A percentile compares a stretch with the other conserved stretches of the same genome.
These are phyloP conservation scores for Gossypium gossypioides DNA, from an alignment of 441 rosid genomes.

Conservation along the genomic window DNA sequence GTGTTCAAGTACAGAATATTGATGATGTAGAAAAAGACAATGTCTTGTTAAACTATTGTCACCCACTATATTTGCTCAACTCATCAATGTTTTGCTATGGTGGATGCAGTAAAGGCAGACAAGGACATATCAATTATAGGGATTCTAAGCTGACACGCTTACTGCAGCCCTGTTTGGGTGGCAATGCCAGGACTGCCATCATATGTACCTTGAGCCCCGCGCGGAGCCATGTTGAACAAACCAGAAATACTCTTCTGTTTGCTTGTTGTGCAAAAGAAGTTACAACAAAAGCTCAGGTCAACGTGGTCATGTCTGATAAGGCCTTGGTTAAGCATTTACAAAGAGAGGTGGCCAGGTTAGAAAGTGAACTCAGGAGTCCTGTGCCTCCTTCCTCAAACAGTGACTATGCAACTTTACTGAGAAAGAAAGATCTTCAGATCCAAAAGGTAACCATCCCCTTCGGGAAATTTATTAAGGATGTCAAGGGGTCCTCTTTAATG, in stretches of 20 bases:
- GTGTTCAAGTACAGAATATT: not conserved
- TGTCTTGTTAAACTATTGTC: not conserved
- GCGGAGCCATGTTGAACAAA: slow-evolving; percentile 84
- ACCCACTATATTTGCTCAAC: not conserved
- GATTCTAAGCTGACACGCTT: slow-evolving; percentile 87
- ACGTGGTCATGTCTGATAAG: slow-evolving; percentile 95
- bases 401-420: slow-evolving; percentile 49
- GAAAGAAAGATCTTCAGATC: slow-evolving; percentile 82
- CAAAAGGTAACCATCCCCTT: slow-evolving; percentile 44
- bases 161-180: slow-evolving; percentile 83
- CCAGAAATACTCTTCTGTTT: slow-evolving; percentile 91
- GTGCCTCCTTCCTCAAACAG: slow-evolving; percentile 37
- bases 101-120: slow-evolving; percentile 75
- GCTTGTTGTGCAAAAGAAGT: slow-evolving; percentile 98
- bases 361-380: slow-evolving; percentile 70
- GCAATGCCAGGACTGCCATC: slow-evolving; percentile 90
- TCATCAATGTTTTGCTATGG: slow-evolving; percentile 5
- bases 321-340: slow-evolving; percentile 90
- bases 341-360: slow-evolving; percentile 82
- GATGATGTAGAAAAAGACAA: not conserved
- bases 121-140: slow-evolving; percentile 83
- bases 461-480: not conserved
- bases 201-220: slow-evolving; percentile 91
- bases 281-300: slow-evolving; percentile 84
- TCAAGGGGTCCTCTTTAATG: not conserved